Percentiles rank a stretch among this genome's conserved stretches.
Conservation (phyloP, 495 filamentous ascomycete species). For the Gamarada debralockiae region DNA sequence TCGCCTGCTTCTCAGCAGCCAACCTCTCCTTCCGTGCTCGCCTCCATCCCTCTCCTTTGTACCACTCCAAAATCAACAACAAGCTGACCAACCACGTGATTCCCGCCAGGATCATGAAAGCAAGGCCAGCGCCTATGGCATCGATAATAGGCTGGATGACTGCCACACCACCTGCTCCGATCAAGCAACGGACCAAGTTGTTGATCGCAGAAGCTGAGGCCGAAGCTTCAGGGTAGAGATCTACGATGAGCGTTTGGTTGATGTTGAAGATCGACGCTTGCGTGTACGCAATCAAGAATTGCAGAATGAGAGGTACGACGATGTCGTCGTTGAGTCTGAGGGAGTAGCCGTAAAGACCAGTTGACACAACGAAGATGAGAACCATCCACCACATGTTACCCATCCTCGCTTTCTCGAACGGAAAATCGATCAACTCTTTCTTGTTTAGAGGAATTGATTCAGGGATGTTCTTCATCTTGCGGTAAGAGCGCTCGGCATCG, state of each 20-base stretch:
- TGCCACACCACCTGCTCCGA: constrained; percentile 59
- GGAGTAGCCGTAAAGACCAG: constrained; percentile 21
- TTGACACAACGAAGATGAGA: constrained; percentile 27
- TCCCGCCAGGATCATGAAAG: constrained; percentile 55
- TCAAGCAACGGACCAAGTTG: constrained; percentile 58
- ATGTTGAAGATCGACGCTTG: constrained; percentile 21
- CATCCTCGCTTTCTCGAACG: constrained; percentile 36
- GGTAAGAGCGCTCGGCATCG: constrained; percentile 27
- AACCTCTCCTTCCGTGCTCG: not conserved
- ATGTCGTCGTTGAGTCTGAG: not conserved
- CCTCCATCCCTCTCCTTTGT: constrained; percentile 10
- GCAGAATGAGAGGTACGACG: constrained; percentile 13
- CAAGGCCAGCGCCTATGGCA: constrained; percentile 57
- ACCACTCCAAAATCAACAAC: constrained; percentile 7
- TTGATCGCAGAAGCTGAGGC: constrained; percentile 59
- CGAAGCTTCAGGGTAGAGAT: constrained; percentile 31
- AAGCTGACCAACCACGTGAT: not conserved
- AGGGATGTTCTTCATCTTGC: constrained; percentile 2
- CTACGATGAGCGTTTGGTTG: constrained; percentile 31
- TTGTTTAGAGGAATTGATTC: constrained; percentile 1
- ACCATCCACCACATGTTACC: constrained; percentile 26
- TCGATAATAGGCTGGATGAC: constrained; percentile 53
- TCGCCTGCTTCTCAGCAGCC: not conserved
- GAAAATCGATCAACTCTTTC: constrained; percentile 19
- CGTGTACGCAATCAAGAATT: constrained; percentile 33